phyloP scores from a whole-genome alignment of 345 rosid genomes.

The Schrenkiella parvula region DNA sequence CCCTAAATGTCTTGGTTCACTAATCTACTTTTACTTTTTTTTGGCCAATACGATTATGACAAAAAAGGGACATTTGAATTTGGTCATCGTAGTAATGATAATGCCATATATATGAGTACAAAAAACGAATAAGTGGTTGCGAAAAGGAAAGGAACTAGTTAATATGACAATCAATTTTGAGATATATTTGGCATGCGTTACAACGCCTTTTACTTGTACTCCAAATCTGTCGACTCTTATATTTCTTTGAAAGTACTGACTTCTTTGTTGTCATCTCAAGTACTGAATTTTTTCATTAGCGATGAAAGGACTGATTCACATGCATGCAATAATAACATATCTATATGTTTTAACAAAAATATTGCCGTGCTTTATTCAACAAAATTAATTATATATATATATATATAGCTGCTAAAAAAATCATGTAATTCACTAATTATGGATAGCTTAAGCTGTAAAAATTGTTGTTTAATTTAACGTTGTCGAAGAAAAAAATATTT shows the following conservation, averaged over 20 bases:
- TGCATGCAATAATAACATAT: constrained; percentile 3
- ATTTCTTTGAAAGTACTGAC: not conserved
- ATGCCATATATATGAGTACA: not conserved
- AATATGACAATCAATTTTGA: not conserved
- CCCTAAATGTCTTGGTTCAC: not conserved
- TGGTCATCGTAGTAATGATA: not conserved
- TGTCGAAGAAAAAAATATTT: not conserved
- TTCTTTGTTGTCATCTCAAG: not conserved
- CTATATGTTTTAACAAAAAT: no score
- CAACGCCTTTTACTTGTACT: not conserved
- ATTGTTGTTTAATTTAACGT: not conserved
- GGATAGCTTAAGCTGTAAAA: not conserved
- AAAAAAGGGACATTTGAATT: not conserved
- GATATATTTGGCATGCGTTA: not conserved
- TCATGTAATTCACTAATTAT: not conserved
- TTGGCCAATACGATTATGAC: not conserved
- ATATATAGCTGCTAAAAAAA: not conserved
- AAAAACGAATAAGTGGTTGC: not conserved
- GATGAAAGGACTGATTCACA: not conserved
- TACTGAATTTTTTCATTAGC: not conserved
- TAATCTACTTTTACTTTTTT: not conserved
- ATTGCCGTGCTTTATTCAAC: not conserved
- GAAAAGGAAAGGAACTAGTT: not conserved
- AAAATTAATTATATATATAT: not conserved
- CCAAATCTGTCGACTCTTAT: not conserved